Evolutionary conservation across 2,329 filamentous ascomycete species (phyloP).

Genomic region (Fusarium acutatum): DNA sequence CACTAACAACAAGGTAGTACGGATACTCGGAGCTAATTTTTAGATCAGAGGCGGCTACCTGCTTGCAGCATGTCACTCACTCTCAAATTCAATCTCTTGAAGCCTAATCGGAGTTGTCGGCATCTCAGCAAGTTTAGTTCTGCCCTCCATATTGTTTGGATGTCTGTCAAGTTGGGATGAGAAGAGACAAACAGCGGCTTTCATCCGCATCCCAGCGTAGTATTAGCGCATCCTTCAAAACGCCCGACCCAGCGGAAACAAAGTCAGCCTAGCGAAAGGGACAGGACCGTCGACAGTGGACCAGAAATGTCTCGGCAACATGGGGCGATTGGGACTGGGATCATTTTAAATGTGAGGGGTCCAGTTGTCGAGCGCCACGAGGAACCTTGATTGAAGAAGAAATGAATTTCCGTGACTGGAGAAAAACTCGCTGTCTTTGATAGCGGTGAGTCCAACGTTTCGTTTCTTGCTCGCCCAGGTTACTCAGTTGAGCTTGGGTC

Average conservation of each 20-base stretch:
- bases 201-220: slow-evolving; percentile 1
- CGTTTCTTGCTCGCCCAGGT: slow-evolving; percentile 4
- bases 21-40: background rate
- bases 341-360: slow-evolving; percentile 1
- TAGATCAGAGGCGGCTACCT: background rate
- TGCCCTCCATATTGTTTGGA: background rate
- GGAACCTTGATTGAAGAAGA: background rate
- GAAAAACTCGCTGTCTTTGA: background rate
- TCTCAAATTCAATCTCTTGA: background rate
- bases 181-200: background rate
- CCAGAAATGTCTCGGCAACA: slow-evolving; percentile 18
- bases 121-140: background rate
- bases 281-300: slow-evolving; percentile 12
- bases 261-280: slow-evolving; percentile 18
- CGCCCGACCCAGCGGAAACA: slow-evolving; percentile 20
- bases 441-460: slow-evolving; percentile 12
- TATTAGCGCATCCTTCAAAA: slow-evolving; percentile 21
- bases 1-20: background rate
- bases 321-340: background rate
- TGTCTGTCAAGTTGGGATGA: background rate
- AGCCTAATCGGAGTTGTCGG: slow-evolving; percentile 1
- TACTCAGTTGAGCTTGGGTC: slow-evolving; percentile 2
- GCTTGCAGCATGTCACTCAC: background rate
- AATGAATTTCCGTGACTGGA: slow-evolving; percentile 6
- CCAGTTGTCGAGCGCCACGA: slow-evolving; percentile 3